Base-by-base conservation (phyloP, 148 eudicot species). In the Drosera capensis region DNA sequence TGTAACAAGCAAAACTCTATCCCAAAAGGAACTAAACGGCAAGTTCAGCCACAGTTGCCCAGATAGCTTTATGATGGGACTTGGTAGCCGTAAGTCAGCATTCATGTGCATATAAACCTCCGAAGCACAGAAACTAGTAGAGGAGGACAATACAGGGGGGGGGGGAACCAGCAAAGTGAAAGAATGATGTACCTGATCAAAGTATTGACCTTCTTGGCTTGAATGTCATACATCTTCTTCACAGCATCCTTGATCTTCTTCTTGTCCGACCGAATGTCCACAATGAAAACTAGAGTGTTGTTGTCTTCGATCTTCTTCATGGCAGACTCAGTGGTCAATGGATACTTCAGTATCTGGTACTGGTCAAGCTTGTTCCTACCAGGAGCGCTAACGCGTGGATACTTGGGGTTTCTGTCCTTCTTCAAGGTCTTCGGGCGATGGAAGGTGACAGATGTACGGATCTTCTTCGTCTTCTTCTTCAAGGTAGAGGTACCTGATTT, bases 311-410 rank as follows among this genome's bases (percentile, higher is more conserved):
- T 81, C 56, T 77, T 81, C 68, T 84, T 84, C 94, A 79, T 84
- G n/a, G 94, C 88, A 51, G 88, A 79, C 41, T 84, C 94, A 7
- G 94, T 84, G 49, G 94, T 84, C n/a, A 84, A 52, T 13, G 94
- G 94, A 35, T 64, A 84, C 60, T 73, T 83, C 36, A 83, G 66
- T 29, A 83, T 79, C 50, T 73, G 94, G 51, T 83, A 83, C 0
- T 84, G 88, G 54, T 84, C 94, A 57, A 84, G 63, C 56, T 77
- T 84, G 65, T 79, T 73, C 61, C 94, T 74, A 8, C 74, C 65
- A 21, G 94, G 60, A 0, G 86, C 80, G 59, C 82, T 75, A 46
- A 82, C 51, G 31, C 94, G 82, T 7, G 94, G 94, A 14, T 82
- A 82, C 62, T 78, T 82, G 25, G 94, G 94, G 49, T 57, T 70